Base-by-base conservation (phyloP, 2,329 filamentous ascomycete genomes). In the Fusarium liriodendri region DNA sequence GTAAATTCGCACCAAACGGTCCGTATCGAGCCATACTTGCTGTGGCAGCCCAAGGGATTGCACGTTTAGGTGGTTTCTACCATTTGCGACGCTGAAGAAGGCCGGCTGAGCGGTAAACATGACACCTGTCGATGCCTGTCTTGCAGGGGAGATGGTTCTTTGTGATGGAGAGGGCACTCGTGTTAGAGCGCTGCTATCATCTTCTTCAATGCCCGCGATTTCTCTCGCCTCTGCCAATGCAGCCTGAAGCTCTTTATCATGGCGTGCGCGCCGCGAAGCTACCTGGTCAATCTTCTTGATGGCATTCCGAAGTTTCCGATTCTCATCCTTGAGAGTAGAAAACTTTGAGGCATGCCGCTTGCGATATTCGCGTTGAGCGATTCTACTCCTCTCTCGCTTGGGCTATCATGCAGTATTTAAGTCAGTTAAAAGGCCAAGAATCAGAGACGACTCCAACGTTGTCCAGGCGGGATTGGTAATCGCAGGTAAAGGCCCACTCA, bases 321-420 rank as follows among this genome's bases (percentile, higher is more conserved):
- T 79, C 32, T 79, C 77, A 5, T 79, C 77, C 47, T 78, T 72
- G n/a, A 79, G 72, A 4, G 32, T 71, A 29, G 73, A 71, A 37
- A 79, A 79, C 35, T 65, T 76, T 29, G 75, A 76, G 6, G 70
- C 75, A 59, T 79, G 77, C 2, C 77, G 71, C 25, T 79, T 79
- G 13, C 77, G 73, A 60, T 79, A 79, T 27, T 79, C 75, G 20
- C 77, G 73, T 61, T 79, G 77, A 6, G 77, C 77, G 32, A 76
- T 47, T 60, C 72, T 76, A 42, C 77, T 77, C 42, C 77, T 73
- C 62, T 79, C 77, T 5, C 75, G 76, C 50, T 76, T 78, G 20
- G 76, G 69, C 77, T 79, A 50, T 32, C 10, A 6, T 7, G 32
- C 10, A 54, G n/a, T 16, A 32, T 37, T 11, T 62, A 62, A 62